These are phyloP conservation scores for Calonectria pauciramosa DNA, from an alignment of 2,329 filamentous ascomycete species.

Conservation along the genomic window DNA sequence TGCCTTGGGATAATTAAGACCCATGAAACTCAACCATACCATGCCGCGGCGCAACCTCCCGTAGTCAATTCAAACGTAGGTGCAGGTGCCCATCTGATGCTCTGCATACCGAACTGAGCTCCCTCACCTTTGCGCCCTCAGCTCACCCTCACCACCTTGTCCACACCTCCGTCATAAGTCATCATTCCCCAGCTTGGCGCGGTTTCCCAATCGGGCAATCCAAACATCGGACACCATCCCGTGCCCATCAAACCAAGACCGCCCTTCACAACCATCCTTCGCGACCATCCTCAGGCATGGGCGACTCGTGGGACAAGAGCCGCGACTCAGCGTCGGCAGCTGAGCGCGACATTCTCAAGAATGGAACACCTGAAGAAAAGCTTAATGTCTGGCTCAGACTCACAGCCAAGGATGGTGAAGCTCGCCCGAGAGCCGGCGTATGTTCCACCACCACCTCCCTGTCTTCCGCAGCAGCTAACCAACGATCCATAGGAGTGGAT, in stretches of 20 bases:
- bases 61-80: background rate
- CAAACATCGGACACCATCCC: background rate
- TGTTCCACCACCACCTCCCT: constrained; percentile 21
- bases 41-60: background rate
- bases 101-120: background rate
- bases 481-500: constrained; percentile 59
- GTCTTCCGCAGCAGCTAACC: background rate
- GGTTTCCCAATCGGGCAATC: background rate
- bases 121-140: background rate
- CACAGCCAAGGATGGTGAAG: constrained; percentile 44
- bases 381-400: constrained; percentile 50
- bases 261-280: background rate
- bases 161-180: background rate
- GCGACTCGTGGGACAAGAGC: constrained; percentile 24
- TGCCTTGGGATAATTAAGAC: background rate
- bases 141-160: background rate
- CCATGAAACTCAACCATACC: background rate
- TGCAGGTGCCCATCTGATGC: background rate
- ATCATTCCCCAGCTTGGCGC: background rate
- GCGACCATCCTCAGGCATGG: constrained; percentile 14
- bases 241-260: background rate
- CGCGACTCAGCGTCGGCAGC: constrained; percentile 11
- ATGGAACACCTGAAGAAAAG: constrained; percentile 49
- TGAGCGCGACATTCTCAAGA: constrained; percentile 41
- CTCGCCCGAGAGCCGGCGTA: constrained; percentile 49